Conservation (phyloP, 192 early-diverging fungal species). For the Jimgerdemannia lactiflua region DNA sequence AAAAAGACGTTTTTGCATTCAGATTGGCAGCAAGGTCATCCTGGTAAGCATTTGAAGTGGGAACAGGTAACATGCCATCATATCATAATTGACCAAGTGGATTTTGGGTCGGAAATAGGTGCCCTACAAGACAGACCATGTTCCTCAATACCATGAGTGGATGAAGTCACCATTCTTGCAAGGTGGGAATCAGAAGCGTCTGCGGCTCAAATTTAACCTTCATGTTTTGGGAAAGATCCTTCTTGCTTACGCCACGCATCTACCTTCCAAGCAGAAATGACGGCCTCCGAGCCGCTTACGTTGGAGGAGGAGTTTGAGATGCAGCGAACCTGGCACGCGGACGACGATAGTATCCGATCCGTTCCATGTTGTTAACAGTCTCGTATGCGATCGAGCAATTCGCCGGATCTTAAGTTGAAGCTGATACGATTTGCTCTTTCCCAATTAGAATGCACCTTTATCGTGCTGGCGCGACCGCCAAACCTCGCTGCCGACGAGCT, state of each 20-base stretch:
- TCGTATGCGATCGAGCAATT: no score
- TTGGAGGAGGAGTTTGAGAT: conserved; percentile 95
- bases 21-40: not conserved
- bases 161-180: conserved; percentile 90
- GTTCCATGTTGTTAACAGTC: no score
- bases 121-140: conserved; percentile 86
- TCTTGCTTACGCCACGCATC: not conserved
- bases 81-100: conserved; percentile 2
- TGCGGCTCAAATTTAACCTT: not conserved
- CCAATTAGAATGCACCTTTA: conserved; percentile 67
- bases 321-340: conserved; percentile 86
- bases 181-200: conserved; percentile 33
- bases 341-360: conserved; percentile 62
- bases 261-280: conserved; percentile 66
- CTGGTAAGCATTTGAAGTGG: not conserved
- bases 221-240: no score
- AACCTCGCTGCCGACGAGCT: conserved; percentile 12
- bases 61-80: not conserved
- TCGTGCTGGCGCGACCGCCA: conserved; percentile 41
- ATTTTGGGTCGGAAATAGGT: conserved; percentile 44
- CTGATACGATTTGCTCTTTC: no score
- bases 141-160: conserved; percentile 91
- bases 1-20: no score
- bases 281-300: conserved; percentile 90
- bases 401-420: no score